phyloP scores from a whole-genome alignment of 352 stramenopile species.

The Globisporangium nagaii region DNA sequence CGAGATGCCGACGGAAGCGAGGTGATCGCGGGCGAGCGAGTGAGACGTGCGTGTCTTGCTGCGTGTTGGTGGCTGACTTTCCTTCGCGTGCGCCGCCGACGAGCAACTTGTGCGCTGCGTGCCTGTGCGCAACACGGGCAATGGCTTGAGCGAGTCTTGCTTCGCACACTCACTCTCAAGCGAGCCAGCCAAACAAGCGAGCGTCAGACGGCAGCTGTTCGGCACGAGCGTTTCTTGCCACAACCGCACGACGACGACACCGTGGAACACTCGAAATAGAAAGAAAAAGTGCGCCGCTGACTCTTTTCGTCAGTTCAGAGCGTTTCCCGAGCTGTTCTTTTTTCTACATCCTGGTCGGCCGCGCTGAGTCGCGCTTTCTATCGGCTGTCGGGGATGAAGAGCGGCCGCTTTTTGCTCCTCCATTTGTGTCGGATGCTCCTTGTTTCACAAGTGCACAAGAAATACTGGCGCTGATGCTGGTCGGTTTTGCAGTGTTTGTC shows the following conservation, averaged over 20 bases:
- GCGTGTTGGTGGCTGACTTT: background rate
- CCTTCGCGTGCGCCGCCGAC: slow-evolving; percentile 1
- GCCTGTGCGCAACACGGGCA: background rate
- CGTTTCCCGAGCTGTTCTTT: background rate
- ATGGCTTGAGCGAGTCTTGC: background rate
- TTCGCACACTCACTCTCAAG: background rate
- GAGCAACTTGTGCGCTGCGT: background rate
- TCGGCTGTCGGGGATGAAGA: too few relatives aligned
- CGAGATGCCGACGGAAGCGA: background rate
- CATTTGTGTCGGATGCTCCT: too few relatives aligned
- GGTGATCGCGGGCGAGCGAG: background rate
- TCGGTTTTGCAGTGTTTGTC: background rate
- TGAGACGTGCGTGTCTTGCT: background rate
- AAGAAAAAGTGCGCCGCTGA: background rate
- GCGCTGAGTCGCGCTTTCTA: background rate
- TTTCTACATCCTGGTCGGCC: too few relatives aligned
- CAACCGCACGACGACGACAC: background rate
- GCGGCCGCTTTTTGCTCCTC: too few relatives aligned
- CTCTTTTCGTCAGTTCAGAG: slow-evolving; percentile 1
- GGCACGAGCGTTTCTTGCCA: background rate
- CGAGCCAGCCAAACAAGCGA: background rate
- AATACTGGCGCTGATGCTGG: too few relatives aligned
- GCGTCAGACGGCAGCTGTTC: background rate
- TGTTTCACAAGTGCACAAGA: background rate
- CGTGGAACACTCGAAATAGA: background rate